phyloP scores from a whole-genome alignment of 2,329 filamentous ascomycete genomes.

The Cladosporium sp. region DNA sequence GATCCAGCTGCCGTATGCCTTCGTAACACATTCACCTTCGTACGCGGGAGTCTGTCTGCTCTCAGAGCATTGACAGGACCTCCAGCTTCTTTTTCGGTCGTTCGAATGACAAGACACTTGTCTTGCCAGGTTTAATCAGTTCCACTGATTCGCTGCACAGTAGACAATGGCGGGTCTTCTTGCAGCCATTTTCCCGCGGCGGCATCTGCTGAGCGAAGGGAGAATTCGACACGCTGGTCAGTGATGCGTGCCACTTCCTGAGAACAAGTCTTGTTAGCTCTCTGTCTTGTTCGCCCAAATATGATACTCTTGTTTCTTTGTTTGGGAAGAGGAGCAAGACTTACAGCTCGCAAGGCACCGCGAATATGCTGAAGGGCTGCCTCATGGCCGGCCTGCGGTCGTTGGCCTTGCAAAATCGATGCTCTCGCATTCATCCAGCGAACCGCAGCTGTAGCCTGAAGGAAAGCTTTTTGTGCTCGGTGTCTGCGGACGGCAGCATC shows the following conservation, averaged over 20 bases:
- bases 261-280: neutral
- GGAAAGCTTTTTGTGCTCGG: slow-evolving; percentile 62
- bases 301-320: neutral
- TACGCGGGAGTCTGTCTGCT: neutral
- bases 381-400: slow-evolving; percentile 50
- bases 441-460: slow-evolving; percentile 59
- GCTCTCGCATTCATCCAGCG: slow-evolving; percentile 60
- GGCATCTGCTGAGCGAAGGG: slow-evolving; percentile 57
- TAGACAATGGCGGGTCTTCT: slow-evolving; percentile 60
- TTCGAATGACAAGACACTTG: neutral
- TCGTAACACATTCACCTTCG: neutral
- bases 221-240: slow-evolving; percentile 58
- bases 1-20: slow-evolving; percentile 12
- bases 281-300: neutral
- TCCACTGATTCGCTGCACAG: slow-evolving; percentile 26
- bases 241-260: slow-evolving; percentile 61
- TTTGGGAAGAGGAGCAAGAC: slow-evolving; percentile 23
- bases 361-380: slow-evolving; percentile 53
- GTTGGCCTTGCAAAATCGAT: slow-evolving; percentile 54
- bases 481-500: slow-evolving; percentile 63
- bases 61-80: neutral
- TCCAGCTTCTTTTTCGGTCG: neutral
- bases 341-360: slow-evolving; percentile 47
- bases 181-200: slow-evolving; percentile 62
- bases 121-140: neutral